phyloP scores from a whole-genome alignment of 352 stramenopile species.

The Phytopythium mirpurense region DNA sequence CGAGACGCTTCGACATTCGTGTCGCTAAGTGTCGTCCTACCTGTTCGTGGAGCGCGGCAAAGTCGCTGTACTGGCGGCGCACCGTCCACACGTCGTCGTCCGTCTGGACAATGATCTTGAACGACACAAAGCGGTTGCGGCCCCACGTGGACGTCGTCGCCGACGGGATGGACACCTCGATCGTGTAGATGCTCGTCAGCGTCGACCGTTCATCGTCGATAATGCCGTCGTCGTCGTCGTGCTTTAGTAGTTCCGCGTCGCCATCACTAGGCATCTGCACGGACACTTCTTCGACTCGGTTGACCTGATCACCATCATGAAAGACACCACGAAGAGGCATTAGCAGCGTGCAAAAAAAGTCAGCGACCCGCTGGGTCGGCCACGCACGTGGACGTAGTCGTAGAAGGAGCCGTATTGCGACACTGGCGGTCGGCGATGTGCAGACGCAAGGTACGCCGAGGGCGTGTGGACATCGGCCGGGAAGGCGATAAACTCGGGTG shows the following conservation, averaged over 20 bases:
- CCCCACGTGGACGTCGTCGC: slow-evolving; percentile 65
- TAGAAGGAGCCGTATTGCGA: slow-evolving; percentile 57
- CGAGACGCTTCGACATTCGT: background rate
- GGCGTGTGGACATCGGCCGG: slow-evolving; percentile 41
- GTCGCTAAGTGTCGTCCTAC: slow-evolving; percentile 4
- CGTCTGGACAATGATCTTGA: slow-evolving; percentile 68
- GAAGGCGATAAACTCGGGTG: slow-evolving; percentile 39
- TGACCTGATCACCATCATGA: too few species aligned
- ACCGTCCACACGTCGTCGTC: slow-evolving; percentile 69
- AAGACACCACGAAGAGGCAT: too few species aligned
- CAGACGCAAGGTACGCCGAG: slow-evolving; percentile 54
- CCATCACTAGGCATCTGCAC: background rate
- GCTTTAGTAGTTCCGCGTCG: too few species aligned
- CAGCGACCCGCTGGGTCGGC: too few species aligned
- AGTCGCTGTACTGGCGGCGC: slow-evolving; percentile 60
- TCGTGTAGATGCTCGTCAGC: slow-evolving; percentile 15
- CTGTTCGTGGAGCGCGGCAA: slow-evolving; percentile 53
- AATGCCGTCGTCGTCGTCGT: background rate
- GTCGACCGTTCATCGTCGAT: slow-evolving; percentile 5
- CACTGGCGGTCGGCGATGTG: slow-evolving; percentile 25
- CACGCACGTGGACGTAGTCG: slow-evolving; percentile 27
- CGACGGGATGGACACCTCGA: slow-evolving; percentile 61
- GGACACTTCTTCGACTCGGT: background rate
- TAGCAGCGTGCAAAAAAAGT: too few species aligned
- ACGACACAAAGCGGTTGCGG: slow-evolving; percentile 66